Conservation (phyloP, 352 stramenopile genomes). For the Phytophthora constricta region DNA sequence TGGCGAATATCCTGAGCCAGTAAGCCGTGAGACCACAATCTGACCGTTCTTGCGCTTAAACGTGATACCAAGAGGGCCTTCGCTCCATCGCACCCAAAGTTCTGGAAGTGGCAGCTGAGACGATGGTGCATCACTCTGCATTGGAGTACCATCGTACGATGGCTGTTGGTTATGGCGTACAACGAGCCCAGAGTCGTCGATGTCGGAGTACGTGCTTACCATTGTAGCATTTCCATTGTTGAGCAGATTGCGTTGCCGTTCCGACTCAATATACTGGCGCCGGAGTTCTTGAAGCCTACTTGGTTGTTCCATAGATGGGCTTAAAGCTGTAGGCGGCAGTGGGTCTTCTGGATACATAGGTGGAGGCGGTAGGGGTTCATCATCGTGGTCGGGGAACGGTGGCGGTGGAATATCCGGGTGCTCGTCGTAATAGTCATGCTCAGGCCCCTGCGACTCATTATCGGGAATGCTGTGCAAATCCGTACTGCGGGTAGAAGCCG, state of each 20-base stretch:
- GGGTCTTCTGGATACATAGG: constrained; percentile 20
- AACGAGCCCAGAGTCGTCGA: constrained; percentile 75
- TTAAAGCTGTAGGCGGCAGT: constrained; percentile 22
- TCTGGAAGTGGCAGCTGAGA: constrained; percentile 54
- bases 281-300: constrained; percentile 62
- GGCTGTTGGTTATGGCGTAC: constrained; percentile 36
- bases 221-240: constrained; percentile 38
- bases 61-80: constrained; percentile 79
- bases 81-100: constrained; percentile 75
- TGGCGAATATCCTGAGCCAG: constrained; percentile 65
- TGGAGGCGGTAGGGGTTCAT: constrained; percentile 23
- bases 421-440: constrained; percentile 25
- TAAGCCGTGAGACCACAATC: constrained; percentile 82
- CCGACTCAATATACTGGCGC: constrained; percentile 72
- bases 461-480: constrained; percentile 35
- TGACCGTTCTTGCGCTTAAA: constrained; percentile 82
- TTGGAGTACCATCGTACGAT: constrained; percentile 8
- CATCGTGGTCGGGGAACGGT: constrained; percentile 35
- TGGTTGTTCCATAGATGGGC: constrained; percentile 27
- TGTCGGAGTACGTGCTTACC: constrained; percentile 70
- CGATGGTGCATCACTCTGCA: constrained; percentile 4
- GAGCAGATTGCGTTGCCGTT: constrained; percentile 63
- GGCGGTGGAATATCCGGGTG: constrained; percentile 33
- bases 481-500: constrained; percentile 28
- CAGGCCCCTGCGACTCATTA: constrained; percentile 18